phyloP scores from a whole-genome alignment of 2,329 filamentous ascomycete genomes.

The Sclerotinia minor region DNA sequence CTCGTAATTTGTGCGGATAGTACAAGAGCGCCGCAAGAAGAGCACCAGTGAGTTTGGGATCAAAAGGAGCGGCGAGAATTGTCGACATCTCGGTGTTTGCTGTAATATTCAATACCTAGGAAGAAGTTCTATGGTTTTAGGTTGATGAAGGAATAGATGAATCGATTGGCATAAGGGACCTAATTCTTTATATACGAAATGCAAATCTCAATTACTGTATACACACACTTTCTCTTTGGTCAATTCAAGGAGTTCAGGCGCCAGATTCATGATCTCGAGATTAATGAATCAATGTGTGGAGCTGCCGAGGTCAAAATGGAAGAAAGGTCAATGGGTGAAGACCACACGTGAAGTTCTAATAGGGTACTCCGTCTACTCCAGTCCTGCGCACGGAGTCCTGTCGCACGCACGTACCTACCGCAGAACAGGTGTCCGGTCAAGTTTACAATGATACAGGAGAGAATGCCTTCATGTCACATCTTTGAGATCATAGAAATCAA shows the following conservation, averaged over 20 bases:
- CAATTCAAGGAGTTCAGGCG: not conserved
- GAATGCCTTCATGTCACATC: not conserved
- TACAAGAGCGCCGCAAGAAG: slow-evolving; percentile 35
- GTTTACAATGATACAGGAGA: no score
- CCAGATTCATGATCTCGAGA: not conserved
- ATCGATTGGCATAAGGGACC: no score
- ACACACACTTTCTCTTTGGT: not conserved
- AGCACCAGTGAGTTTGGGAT: slow-evolving; percentile 31
- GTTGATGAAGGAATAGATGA: not conserved
- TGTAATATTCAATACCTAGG: not conserved
- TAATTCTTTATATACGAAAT: not conserved
- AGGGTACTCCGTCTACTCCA: no score
- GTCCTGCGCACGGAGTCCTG: no score
- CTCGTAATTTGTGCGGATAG: slow-evolving; percentile 33
- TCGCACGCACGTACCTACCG: not conserved
- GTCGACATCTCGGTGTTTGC: not conserved
- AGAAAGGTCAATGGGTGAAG: not conserved
- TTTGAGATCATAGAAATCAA: not conserved
- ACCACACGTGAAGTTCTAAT: not conserved
- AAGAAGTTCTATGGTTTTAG: not conserved
- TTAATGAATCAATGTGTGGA: not conserved
- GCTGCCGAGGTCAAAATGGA: not conserved
- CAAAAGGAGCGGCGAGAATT: slow-evolving; percentile 5
- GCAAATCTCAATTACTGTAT: not conserved
- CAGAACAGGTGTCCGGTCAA: not conserved